Evolutionary conservation across 106 monocot genomes (phyloP).

Genomic region (Ottelia alismoides): DNA sequence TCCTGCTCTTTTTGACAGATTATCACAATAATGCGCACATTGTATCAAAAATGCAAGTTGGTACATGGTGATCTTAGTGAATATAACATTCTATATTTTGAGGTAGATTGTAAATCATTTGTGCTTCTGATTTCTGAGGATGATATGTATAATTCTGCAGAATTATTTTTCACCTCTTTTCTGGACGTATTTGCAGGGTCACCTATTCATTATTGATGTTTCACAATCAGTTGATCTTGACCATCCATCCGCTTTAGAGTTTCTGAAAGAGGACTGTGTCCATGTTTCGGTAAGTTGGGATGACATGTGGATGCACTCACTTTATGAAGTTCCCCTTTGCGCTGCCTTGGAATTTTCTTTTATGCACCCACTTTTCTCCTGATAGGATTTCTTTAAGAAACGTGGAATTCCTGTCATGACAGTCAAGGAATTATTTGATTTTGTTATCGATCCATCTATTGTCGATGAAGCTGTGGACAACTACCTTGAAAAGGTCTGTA

Average conservation of each 20-base stretch:
- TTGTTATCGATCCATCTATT: constrained; percentile 69
- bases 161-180: neutral
- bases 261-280: constrained; percentile 79
- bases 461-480: constrained; percentile 71
- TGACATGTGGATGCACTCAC: neutral
- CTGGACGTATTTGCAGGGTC: constrained; percentile 47
- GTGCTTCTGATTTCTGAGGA: neutral
- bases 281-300: constrained; percentile 69
- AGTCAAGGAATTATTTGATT: constrained; percentile 85
- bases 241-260: constrained; percentile 84
- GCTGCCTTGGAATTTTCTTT: neutral
- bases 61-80: constrained; percentile 99
- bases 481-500: constrained; percentile 76
- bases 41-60: constrained; percentile 93
- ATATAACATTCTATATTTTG: constrained; percentile 96
- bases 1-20: constrained; percentile 40
- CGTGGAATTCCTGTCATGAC: constrained; percentile 81
- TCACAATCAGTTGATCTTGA: constrained; percentile 96
- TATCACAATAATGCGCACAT: constrained; percentile 72
- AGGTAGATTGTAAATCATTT: constrained; percentile 45
- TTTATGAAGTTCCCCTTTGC: neutral
- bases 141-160: neutral
- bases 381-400: constrained; percentile 94
- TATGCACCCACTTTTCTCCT: constrained; percentile 1
- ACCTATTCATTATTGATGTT: constrained; percentile 93